phyloP scores from a whole-genome alignment of 192 early-diverging fungal species.

The Phycomyces nitens region DNA sequence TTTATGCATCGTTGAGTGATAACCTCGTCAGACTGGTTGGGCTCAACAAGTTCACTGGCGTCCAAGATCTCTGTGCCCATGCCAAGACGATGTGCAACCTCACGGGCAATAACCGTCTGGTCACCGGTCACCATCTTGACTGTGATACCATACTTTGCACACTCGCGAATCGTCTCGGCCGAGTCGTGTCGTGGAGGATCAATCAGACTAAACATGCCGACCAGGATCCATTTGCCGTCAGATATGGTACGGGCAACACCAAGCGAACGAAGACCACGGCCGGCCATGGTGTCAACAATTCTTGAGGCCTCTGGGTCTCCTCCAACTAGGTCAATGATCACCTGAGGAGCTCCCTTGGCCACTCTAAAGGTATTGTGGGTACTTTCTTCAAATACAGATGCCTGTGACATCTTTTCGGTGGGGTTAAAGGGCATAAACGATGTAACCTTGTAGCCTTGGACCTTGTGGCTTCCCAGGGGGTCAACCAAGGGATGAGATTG shows the following conservation, averaged over 20 bases:
- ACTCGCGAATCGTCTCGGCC: conserved; percentile 62
- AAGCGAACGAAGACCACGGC: conserved; percentile 66
- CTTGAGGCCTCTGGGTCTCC: conserved; percentile 46
- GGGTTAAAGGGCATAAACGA: conserved; percentile 76
- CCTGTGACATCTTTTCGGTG: conserved; percentile 63
- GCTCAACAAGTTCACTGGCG: conserved; percentile 52
- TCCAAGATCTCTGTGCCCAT: conserved; percentile 66
- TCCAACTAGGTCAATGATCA: conserved; percentile 54
- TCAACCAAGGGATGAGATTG: conserved; percentile 43
- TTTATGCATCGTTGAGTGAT: conserved; percentile 52
- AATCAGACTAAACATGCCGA: conserved; percentile 65
- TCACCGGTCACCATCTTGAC: conserved; percentile 84
- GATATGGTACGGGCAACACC: conserved; percentile 61
- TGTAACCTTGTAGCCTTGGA: conserved; percentile 60
- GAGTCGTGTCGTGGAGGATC: conserved; percentile 71
- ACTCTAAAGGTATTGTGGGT: conserved; percentile 53
- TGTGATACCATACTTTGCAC: conserved; percentile 56
- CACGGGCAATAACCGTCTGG: conserved; percentile 70
- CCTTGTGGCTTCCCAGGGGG: conserved; percentile 42
- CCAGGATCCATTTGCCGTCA: conserved; percentile 50
- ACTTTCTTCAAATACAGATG: conserved; percentile 50
- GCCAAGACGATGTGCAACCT: conserved; percentile 63
- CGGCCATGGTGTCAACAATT: conserved; percentile 59
- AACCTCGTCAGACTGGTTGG: conserved; percentile 41
- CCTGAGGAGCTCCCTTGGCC: conserved; percentile 79